phyloP scores from a whole-genome alignment of 2,329 filamentous ascomycete species.

The Monilinia vaccinii-corymbosi region DNA sequence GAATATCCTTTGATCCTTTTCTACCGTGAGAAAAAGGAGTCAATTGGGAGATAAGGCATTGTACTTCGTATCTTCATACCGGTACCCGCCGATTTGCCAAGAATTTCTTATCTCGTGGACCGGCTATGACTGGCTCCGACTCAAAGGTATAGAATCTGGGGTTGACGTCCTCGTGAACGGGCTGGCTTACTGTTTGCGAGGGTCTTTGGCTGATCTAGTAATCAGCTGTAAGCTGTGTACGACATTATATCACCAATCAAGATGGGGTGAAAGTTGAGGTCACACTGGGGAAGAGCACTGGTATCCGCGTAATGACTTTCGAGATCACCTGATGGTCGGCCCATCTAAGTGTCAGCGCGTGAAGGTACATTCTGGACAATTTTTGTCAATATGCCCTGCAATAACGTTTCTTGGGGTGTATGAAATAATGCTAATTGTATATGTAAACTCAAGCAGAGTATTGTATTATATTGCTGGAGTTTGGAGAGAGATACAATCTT shows the following conservation, averaged over 20 bases:
- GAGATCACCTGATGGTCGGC: not conserved
- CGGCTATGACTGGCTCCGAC: not conserved
- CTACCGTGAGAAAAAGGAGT: no score
- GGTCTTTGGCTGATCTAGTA: not conserved
- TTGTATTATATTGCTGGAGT: no score
- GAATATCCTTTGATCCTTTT: not conserved
- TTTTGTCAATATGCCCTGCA: no score
- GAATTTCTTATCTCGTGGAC: slow-evolving; percentile 1
- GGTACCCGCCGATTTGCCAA: not conserved
- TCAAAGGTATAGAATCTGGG: not conserved
- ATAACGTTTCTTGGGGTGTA: no score
- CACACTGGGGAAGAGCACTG: not conserved
- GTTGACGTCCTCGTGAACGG: not conserved
- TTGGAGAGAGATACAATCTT: no score
- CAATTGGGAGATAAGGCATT: not conserved
- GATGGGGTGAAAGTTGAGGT: not conserved
- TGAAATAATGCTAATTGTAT: no score
- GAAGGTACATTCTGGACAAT: no score
- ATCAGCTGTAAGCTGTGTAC: not conserved
- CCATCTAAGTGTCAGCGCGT: no score
- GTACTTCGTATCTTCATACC: not conserved
- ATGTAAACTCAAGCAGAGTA: no score
- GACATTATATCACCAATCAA: not conserved
- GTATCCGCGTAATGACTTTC: not conserved
- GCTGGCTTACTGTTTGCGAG: not conserved